Conservation (phyloP, 164 flowering plant species). For the Umbellularia californica region DNA sequence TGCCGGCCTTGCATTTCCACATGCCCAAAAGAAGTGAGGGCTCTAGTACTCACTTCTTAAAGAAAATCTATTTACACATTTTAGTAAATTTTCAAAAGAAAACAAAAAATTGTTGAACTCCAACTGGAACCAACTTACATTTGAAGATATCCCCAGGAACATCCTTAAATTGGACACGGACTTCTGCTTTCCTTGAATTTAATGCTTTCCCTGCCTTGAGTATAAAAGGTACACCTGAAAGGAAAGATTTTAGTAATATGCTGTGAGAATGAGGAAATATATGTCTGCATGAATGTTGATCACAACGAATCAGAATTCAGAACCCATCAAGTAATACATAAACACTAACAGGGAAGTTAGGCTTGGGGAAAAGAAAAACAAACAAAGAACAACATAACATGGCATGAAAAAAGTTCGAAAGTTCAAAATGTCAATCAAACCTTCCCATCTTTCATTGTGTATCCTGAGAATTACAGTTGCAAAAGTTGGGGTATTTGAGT, state of each 20-base stretch:
- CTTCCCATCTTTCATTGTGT: conserved; percentile 99
- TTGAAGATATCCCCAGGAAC: conserved; percentile 95
- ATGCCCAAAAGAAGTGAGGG: too few species aligned
- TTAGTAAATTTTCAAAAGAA: too few species aligned
- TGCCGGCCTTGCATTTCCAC: too few species aligned
- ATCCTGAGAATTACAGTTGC: conserved; percentile 72
- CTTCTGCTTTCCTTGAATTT: conserved; percentile 91
- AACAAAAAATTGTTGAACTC: not conserved
- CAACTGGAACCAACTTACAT: conserved; percentile 39
- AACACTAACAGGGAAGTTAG: not conserved
- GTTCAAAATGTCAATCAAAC: conserved; percentile 25
- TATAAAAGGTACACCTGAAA: conserved; percentile 89
- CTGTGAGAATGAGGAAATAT: not conserved
- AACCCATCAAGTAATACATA: not conserved
- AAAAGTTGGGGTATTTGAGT: conserved; percentile 94
- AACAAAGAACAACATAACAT: not conserved
- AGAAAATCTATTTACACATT: conserved; percentile 1
- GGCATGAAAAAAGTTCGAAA: not conserved
- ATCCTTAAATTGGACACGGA: conserved; percentile 92
- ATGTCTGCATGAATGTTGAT: not conserved
- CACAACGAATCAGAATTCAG: not conserved
- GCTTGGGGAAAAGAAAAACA: not conserved
- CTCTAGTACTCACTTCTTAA: too few species aligned
- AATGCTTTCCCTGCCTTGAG: conserved; percentile 94
- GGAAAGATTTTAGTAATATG: not conserved